Evolutionary conservation across 2,329 filamentous ascomycete species (phyloP).

Genomic region (Geosmithia putterillii): DNA sequence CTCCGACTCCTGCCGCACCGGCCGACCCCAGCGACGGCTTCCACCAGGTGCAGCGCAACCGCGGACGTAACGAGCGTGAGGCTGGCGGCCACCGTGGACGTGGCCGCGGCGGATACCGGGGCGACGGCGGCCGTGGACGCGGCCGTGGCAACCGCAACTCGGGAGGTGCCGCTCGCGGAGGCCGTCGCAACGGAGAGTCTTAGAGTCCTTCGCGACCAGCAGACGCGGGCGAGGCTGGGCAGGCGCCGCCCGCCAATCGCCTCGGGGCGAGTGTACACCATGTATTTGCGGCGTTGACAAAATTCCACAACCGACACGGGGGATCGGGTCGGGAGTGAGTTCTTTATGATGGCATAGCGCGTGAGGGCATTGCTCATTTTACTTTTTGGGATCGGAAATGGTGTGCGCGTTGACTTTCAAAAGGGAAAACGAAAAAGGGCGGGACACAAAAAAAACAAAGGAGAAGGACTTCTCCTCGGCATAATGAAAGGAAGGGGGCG

Average conservation of each 20-base stretch:
- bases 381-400: not conserved
- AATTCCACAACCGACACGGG: not conserved
- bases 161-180: slow-evolving; percentile 13
- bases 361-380: not conserved
- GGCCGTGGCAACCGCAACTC: slow-evolving; percentile 24
- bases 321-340: not conserved
- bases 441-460: too few relatives aligned
- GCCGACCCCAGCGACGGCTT: slow-evolving; percentile 51
- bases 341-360: not conserved
- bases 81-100: slow-evolving; percentile 26
- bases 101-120: slow-evolving; percentile 36
- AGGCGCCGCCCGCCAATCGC: not conserved
- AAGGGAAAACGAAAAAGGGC: not conserved
- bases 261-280: not conserved
- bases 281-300: not conserved
- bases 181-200: slow-evolving; percentile 25
- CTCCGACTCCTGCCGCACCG: slow-evolving; percentile 19
- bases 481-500: not conserved
- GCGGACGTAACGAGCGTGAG: slow-evolving; percentile 41
- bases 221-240: slow-evolving; percentile 2
- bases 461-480: too few relatives aligned
- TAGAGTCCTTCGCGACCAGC: slow-evolving; percentile 14
- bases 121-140: slow-evolving; percentile 34
- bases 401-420: too few relatives aligned
- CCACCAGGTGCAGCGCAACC: slow-evolving; percentile 56